Evolutionary conservation across 345 rosid genomes (phyloP).

Genomic region (Pistacia integerrima): DNA sequence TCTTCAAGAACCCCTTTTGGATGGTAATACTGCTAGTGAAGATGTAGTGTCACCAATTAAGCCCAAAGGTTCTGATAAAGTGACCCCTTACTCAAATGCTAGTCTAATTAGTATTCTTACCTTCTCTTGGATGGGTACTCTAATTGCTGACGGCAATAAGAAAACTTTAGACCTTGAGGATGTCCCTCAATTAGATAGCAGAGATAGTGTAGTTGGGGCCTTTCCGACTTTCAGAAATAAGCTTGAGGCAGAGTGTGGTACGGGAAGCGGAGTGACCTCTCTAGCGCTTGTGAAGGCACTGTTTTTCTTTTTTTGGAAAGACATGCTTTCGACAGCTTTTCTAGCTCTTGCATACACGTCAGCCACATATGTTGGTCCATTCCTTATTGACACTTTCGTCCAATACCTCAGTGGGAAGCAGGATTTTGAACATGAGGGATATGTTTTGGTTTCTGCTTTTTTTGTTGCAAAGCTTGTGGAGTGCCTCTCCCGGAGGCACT

Average conservation of each 20-base stretch:
- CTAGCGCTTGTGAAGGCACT: slow-evolving; percentile 48
- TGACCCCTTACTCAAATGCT: slow-evolving; percentile 48
- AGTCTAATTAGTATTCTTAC: slow-evolving; percentile 43
- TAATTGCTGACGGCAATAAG: slow-evolving; percentile 55
- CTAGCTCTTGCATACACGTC: slow-evolving; percentile 29
- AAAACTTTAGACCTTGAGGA: slow-evolving; percentile 56
- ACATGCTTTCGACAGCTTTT: slow-evolving; percentile 30
- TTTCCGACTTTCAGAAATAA: slow-evolving; percentile 40
- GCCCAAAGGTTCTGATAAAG: slow-evolving; percentile 36
- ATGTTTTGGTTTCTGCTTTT: slow-evolving; percentile 42
- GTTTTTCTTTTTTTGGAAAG: slow-evolving; percentile 41
- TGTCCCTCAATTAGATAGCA: slow-evolving; percentile 58
- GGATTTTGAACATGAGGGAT: slow-evolving; percentile 45
- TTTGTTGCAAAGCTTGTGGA: slow-evolving; percentile 58
- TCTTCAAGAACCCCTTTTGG: slow-evolving; percentile 51
- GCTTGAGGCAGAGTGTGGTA: slow-evolving; percentile 38
- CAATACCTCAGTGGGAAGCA: slow-evolving; percentile 42
- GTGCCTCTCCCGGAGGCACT: slow-evolving; percentile 52
- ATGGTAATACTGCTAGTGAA: slow-evolving; percentile 20
- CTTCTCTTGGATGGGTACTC: slow-evolving; percentile 63
- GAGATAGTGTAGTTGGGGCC: slow-evolving; percentile 45
- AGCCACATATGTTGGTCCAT: slow-evolving; percentile 45
- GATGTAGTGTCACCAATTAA: slow-evolving; percentile 37
- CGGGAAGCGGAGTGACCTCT: slow-evolving; percentile 38
- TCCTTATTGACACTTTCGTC: slow-evolving; percentile 54